These are phyloP conservation scores for Cystobasidium sp. DNA, from an alignment of 1,284 basidiomycete species.

Conservation along the genomic window DNA sequence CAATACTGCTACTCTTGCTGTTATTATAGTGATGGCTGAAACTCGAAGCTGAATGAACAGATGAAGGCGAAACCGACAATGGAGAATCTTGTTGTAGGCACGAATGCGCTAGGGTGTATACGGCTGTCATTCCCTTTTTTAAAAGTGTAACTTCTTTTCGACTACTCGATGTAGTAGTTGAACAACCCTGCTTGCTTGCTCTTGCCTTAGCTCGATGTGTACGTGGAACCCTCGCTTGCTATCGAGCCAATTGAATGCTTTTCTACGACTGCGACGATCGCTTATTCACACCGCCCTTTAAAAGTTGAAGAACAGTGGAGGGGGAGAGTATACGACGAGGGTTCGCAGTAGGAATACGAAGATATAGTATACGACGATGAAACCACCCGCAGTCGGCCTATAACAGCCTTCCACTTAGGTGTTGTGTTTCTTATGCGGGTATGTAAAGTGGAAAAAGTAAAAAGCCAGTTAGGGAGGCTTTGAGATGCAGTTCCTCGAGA, in stretches of 20 bases:
- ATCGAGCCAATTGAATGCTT: no score
- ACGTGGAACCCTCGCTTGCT: no score
- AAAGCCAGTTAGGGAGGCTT: conserved; percentile 14
- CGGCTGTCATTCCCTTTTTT: conserved; percentile 29
- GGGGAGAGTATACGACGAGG: no score
- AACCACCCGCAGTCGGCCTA: background rate
- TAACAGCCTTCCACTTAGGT: background rate
- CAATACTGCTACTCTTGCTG: conserved; percentile 6
- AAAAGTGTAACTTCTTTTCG: background rate
- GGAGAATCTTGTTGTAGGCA: conserved; percentile 4
- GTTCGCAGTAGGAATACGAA: background rate
- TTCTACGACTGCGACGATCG: no score
- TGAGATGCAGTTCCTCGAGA: conserved; percentile 21
- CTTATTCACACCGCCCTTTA: no score
- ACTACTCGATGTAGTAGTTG: background rate
- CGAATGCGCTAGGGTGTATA: conserved; percentile 34
- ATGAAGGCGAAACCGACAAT: conserved; percentile 6
- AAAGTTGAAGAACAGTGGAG: no score
- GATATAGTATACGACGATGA: background rate
- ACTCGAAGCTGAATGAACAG: background rate
- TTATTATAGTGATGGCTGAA: background rate
- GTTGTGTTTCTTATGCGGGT: conserved; percentile 7
- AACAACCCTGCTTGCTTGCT: background rate
- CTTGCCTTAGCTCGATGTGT: no score
- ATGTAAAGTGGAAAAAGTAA: background rate